Percentiles rank a stretch among this genome's conserved stretches.
Evolutionary conservation across 2,329 filamentous ascomycete species (phyloP).

Genomic region (Aspergillus neoniger): DNA sequence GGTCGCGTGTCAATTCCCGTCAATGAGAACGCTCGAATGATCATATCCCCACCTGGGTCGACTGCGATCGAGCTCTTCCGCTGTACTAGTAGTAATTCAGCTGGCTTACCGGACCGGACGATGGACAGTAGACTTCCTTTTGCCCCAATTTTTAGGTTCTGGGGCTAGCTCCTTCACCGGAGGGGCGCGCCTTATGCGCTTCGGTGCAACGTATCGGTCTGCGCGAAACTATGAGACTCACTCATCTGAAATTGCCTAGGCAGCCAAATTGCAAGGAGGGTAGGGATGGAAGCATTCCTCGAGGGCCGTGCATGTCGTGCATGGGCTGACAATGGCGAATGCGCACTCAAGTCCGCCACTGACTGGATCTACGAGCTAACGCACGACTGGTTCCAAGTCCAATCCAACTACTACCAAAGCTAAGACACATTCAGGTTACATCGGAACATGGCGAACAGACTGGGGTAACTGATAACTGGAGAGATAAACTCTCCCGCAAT

Average conservation of each 20-base stretch:
- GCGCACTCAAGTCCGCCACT: neutral
- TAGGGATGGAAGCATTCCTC: neutral
- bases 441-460: constrained; percentile 9
- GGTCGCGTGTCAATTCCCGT: neutral
- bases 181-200: neutral
- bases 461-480: constrained; percentile 9
- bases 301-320: constrained; percentile 3
- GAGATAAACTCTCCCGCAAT: constrained; percentile 7
- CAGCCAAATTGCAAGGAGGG: neutral
- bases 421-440: constrained; percentile 1
- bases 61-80: neutral
- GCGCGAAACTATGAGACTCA: neutral
- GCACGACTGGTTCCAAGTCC: neutral
- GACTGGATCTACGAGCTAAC: neutral
- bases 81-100: neutral
- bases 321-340: constrained; percentile 1
- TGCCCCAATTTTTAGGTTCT: neutral
- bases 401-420: neutral
- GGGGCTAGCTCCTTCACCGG: neutral
- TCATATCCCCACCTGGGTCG: neutral
- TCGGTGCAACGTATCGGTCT: neutral
- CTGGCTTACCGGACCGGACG: neutral
- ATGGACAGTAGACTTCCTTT: neutral
- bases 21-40: neutral
- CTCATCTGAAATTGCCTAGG: neutral